phyloP scores from a whole-genome alignment of 441 rosid species.

The Mallotus japonicus region DNA sequence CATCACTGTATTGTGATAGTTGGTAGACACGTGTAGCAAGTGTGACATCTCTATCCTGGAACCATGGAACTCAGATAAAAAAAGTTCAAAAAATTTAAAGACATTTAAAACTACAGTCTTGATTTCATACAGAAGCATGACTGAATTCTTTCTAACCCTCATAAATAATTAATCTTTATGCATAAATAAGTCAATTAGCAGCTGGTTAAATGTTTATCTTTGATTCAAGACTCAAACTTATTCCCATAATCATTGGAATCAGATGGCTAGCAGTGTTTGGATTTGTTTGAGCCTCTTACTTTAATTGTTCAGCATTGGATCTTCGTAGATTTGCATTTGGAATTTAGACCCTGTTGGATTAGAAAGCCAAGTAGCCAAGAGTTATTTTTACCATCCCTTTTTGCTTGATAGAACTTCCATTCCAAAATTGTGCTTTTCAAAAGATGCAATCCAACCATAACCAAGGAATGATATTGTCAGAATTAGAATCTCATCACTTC shows the following conservation, averaged over 20 bases:
- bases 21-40: not conserved
- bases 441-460: not conserved
- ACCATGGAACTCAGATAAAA: not conserved
- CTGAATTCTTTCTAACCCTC: not conserved
- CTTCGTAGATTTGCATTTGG: not conserved
- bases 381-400: not conserved
- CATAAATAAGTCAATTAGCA: not conserved
- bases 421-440: not conserved
- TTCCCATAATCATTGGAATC: not conserved
- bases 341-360: not conserved
- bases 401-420: not conserved
- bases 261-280: not conserved
- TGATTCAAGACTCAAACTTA: not conserved
- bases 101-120: not conserved
- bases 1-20: not conserved
- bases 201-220: not conserved
- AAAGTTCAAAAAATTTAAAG: not conserved
- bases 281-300: not conserved
- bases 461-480: not conserved
- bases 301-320: not conserved
- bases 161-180: not conserved
- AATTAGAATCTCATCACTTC: not conserved
- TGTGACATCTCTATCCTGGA: not conserved
- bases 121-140: not conserved
- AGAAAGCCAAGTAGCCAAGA: not conserved